Conservation (phyloP, 306 rosid genomes). For the Comarum palustre region DNA sequence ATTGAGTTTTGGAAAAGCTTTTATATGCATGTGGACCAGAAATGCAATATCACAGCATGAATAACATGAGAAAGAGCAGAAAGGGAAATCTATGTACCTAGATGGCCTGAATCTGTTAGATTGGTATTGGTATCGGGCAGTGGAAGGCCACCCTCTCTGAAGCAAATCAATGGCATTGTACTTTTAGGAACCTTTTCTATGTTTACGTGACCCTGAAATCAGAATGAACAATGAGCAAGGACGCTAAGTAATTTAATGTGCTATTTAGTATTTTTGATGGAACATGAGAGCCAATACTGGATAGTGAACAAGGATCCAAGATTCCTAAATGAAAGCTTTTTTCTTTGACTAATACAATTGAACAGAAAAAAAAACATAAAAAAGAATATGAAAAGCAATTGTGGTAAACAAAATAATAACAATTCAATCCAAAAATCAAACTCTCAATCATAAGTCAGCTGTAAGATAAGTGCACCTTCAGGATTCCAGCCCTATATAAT, state of each 20-base stretch:
- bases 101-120: slow-evolving; percentile 46
- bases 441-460: slow-evolving; percentile 13
- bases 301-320: neutral
- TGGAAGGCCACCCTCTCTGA: slow-evolving; percentile 90
- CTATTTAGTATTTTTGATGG: neutral
- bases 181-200: slow-evolving; percentile 50
- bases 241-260: slow-evolving; percentile 18
- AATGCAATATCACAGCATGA: neutral
- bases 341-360: neutral
- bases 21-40: neutral
- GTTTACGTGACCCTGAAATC: slow-evolving; percentile 55
- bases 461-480: slow-evolving; percentile 14
- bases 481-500: neutral
- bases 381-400: neutral
- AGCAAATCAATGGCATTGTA: slow-evolving; percentile 64
- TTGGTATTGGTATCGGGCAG: slow-evolving; percentile 71
- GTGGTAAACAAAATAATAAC: neutral
- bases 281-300: neutral
- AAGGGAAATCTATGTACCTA: slow-evolving; percentile 32
- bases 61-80: neutral
- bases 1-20: neutral
- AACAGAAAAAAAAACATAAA: neutral
- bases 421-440: neutral
- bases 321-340: neutral
- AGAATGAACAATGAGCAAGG: slow-evolving; percentile 24